Conservation (phyloP, 179 eudicot genomes). For the Spinacia oleracea region DNA sequence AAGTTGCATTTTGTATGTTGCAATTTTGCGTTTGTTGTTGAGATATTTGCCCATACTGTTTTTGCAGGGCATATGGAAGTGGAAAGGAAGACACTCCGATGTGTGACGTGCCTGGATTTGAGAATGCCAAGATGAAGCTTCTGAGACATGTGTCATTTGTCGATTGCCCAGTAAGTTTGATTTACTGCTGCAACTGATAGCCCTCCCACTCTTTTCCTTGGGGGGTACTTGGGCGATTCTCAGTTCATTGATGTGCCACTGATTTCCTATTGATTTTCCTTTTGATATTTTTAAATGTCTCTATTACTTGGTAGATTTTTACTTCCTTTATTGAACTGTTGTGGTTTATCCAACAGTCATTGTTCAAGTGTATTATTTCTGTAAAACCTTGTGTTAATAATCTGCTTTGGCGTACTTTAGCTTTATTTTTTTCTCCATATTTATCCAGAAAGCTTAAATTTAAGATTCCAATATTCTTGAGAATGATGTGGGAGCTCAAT, state of each 20-base stretch:
- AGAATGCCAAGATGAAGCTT: slow-evolving; percentile 85
- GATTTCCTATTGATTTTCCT: not conserved
- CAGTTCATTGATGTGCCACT: not conserved
- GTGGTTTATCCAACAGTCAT: not conserved
- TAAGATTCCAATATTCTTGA: not conserved
- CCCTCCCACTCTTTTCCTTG: not conserved
- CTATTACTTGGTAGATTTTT: not conserved
- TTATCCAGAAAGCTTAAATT: not conserved
- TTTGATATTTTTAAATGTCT: not conserved
- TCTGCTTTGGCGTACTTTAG: not conserved
- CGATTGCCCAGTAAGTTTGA: slow-evolving; percentile 81
- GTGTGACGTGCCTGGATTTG: slow-evolving; percentile 97
- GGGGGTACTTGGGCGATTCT: not conserved
- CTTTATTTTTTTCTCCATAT: not conserved
- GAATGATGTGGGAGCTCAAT: not conserved
- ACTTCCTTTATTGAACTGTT: not conserved
- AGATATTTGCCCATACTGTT: not conserved
- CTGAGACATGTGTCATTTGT: slow-evolving; percentile 94
- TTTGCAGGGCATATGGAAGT: slow-evolving; percentile 92
- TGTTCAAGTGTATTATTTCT: not conserved
- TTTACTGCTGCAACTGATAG: not conserved
- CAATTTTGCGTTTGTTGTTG: not conserved
- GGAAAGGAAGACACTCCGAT: slow-evolving; percentile 91
- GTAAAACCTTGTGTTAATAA: not conserved
- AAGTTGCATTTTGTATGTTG: not conserved